Percentiles rank a stretch among this genome's conserved stretches.
These are phyloP conservation scores for Podaxis carcinomalis DNA, from an alignment of 768 basidiomycete species.

Conservation along the genomic window DNA sequence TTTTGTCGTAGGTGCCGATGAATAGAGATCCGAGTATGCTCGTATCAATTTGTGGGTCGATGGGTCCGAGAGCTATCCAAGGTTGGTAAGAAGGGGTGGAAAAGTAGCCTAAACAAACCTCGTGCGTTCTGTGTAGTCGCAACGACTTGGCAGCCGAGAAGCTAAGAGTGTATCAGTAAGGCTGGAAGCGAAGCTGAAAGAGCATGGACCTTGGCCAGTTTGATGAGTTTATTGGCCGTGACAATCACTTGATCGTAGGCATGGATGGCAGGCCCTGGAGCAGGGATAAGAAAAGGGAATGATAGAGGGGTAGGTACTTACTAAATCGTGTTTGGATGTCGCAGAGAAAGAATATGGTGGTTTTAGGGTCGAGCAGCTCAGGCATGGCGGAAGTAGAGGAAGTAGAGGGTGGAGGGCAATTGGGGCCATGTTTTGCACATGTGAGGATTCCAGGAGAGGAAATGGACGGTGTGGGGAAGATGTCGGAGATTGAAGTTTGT, in stretches of 20 bases:
- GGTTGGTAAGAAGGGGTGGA: not conserved
- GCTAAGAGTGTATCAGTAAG: slow-evolving; percentile 26
- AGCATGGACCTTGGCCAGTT: slow-evolving; percentile 56
- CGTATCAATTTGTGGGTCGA: slow-evolving; percentile 57
- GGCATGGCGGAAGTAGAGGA: slow-evolving; percentile 18
- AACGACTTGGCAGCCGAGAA: slow-evolving; percentile 68
- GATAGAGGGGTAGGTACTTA: slow-evolving; percentile 28
- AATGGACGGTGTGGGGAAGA: not conserved
- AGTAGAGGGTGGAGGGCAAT: slow-evolving; percentile 12
- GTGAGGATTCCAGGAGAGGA: slow-evolving; percentile 12
- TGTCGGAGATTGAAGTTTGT: slow-evolving; percentile 19
- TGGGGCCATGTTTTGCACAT: slow-evolving; percentile 18
- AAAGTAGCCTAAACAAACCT: slow-evolving; percentile 38
- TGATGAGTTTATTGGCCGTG: slow-evolving; percentile 74
- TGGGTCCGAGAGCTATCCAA: slow-evolving; percentile 59
- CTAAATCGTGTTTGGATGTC: slow-evolving; percentile 80
- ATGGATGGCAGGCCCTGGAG: slow-evolving; percentile 45
- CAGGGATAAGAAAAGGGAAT: slow-evolving; percentile 1
- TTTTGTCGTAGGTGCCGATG: slow-evolving; percentile 67
- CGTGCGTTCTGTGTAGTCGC: slow-evolving; percentile 81
- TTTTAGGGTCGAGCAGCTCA: slow-evolving; percentile 25
- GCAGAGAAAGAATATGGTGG: slow-evolving; percentile 72
- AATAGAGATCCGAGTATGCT: slow-evolving; percentile 50
- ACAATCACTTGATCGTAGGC: slow-evolving; percentile 67
- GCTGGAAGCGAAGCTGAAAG: not conserved